A percentile compares a stretch with the other conserved stretches of the same genome.
These are phyloP conservation scores for Saccharomyces eubayanus DNA, from an alignment of 805 yeast species.

Conservation along the genomic window DNA sequence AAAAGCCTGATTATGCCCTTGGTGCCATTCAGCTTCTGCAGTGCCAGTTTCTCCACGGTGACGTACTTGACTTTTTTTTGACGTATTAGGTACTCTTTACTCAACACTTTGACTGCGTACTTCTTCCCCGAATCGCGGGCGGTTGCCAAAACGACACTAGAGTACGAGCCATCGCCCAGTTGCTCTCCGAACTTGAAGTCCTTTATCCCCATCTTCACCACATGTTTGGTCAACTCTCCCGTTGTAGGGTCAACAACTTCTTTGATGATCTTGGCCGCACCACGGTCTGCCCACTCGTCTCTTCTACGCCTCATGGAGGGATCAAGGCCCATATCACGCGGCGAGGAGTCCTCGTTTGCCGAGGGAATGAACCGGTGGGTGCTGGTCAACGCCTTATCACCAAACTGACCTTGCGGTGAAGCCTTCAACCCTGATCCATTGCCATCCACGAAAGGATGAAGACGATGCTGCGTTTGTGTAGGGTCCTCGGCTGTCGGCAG, in stretches of 20 bases:
- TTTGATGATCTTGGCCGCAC: conserved; percentile 50
- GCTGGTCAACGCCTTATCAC: neutral
- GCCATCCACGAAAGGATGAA: neutral
- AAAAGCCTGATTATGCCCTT: conserved; percentile 60
- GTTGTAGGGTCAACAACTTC: conserved; percentile 35
- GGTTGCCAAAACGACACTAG: conserved; percentile 78
- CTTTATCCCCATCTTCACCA: conserved; percentile 49
- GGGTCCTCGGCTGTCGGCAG: neutral
- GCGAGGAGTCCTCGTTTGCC: neutral
- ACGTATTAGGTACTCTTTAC: conserved; percentile 64
- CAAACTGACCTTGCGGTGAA: neutral
- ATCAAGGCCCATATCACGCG: conserved; percentile 16
- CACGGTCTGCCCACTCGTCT: conserved; percentile 48
- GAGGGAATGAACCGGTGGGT: conserved; percentile 2
- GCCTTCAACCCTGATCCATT: neutral
- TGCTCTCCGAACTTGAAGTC: conserved; percentile 82
- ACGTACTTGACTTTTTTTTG: conserved; percentile 78
- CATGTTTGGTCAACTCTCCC: conserved; percentile 45
- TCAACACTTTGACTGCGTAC: conserved; percentile 65
- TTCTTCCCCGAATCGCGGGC: conserved; percentile 63
- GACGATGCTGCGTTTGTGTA: neutral
- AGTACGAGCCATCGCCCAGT: conserved; percentile 89
- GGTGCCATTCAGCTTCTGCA: conserved; percentile 51
- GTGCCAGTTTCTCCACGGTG: conserved; percentile 67
- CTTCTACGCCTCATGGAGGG: conserved; percentile 18